Conservation (phyloP, 2,329 filamentous ascomycete genomes). For the Knufia petricola region DNA sequence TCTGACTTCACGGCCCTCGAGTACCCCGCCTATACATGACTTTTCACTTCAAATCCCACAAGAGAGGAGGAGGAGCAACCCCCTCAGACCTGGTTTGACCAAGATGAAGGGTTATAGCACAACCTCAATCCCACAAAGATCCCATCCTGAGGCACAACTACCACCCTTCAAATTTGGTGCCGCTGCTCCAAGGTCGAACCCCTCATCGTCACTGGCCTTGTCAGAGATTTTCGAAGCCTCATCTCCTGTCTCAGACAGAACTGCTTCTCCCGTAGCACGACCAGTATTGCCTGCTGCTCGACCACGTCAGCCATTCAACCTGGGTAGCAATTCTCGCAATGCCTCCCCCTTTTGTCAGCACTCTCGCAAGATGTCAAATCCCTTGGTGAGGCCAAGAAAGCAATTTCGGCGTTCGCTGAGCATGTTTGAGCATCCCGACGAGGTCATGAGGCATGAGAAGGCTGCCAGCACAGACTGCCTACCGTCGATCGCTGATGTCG, state of each 20-base stretch:
- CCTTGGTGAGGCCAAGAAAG: slow-evolving; percentile 66
- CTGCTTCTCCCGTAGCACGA: slow-evolving; percentile 26
- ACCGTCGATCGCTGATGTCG: slow-evolving; percentile 72
- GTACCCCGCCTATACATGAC: background rate
- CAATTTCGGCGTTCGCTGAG: slow-evolving; percentile 86
- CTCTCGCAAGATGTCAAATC: slow-evolving; percentile 62
- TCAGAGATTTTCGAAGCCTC: slow-evolving; percentile 75
- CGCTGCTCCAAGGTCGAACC: slow-evolving; percentile 29
- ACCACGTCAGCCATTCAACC: slow-evolving; percentile 30
- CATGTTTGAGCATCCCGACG: slow-evolving; percentile 92
- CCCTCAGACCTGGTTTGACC: slow-evolving; percentile 64
- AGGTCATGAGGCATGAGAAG: slow-evolving; percentile 73
- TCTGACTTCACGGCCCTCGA: slow-evolving; percentile 3
- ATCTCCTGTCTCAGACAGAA: slow-evolving; percentile 47
- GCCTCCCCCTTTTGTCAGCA: slow-evolving; percentile 67
- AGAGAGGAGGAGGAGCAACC: slow-evolving; percentile 52
- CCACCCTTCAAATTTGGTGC: slow-evolving; percentile 68
- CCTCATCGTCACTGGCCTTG: slow-evolving; percentile 56
- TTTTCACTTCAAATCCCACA: slow-evolving; percentile 16
- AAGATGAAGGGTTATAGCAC: slow-evolving; percentile 67
- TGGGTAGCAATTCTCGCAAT: slow-evolving; percentile 49
- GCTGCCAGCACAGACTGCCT: slow-evolving; percentile 48
- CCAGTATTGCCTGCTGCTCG: slow-evolving; percentile 15
- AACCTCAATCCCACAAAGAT: slow-evolving; percentile 51
- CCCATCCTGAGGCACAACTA: slow-evolving; percentile 54